Conservation (phyloP, 495 filamentous ascomycete genomes). For the Hypoxylon subgilvum region DNA sequence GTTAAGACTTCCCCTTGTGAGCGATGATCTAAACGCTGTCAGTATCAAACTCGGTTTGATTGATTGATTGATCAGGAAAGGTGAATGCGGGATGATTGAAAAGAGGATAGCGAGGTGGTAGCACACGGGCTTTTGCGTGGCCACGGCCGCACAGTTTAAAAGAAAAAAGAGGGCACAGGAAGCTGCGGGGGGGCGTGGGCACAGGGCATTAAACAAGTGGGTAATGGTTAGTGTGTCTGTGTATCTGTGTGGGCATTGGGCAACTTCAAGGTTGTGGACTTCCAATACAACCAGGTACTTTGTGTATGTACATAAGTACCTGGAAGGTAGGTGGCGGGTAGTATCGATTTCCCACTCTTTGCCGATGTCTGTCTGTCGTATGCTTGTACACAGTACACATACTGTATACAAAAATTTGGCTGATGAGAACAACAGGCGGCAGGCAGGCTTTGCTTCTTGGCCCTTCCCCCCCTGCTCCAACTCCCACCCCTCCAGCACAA, state of each 20-base stretch:
- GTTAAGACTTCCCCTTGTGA: constrained; percentile 51
- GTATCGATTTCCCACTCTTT: constrained; percentile 36
- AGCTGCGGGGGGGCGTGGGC: constrained; percentile 57
- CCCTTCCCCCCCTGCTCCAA: constrained; percentile 14
- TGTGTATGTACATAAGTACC: too few species aligned
- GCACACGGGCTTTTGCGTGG: constrained; percentile 56
- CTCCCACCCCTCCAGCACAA: constrained; percentile 13
- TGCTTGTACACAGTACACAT: too few species aligned
- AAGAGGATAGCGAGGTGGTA: constrained; percentile 65
- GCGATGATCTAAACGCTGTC: constrained; percentile 46
- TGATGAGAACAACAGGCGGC: constrained; percentile 8
- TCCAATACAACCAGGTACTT: too few species aligned
- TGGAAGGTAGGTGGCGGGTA: too few species aligned
- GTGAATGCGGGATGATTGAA: constrained; percentile 65
- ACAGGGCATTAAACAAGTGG: constrained; percentile 34
- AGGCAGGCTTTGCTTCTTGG: constrained; percentile 26
- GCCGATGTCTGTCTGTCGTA: neutral
- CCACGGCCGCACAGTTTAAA: constrained; percentile 51
- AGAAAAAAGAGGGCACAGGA: constrained; percentile 49
- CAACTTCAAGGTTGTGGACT: too few species aligned
- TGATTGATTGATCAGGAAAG: constrained; percentile 61
- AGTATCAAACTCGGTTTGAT: constrained; percentile 46
- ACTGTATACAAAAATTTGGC: constrained; percentile 21
- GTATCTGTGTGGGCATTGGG: too few species aligned
- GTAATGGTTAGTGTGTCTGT: neutral